Conservation (phyloP, 108 stramenopile species). For the Nitzschia palea region DNA sequence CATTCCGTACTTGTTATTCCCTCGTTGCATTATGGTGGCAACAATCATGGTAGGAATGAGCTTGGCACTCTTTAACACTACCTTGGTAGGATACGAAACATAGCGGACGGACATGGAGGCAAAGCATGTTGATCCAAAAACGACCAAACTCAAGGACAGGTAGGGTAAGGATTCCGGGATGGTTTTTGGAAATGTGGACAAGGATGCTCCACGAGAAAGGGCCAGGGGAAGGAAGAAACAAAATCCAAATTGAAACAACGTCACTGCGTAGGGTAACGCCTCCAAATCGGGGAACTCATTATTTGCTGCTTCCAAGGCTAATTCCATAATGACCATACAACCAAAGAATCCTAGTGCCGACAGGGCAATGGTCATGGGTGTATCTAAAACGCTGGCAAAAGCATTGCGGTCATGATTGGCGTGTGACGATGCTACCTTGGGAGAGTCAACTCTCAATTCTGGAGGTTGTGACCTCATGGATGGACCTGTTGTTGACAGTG, state of each 20-base stretch:
- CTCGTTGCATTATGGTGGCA: conserved; percentile 34
- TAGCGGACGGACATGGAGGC: conserved; percentile 51
- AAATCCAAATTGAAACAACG: conserved; percentile 67
- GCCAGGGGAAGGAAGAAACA: conserved; percentile 53
- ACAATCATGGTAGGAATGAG: conserved; percentile 77
- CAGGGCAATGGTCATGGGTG: background rate
- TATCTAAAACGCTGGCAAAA: too few relatives aligned
- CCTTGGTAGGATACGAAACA: conserved; percentile 72
- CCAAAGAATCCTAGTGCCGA: conserved; percentile 36
- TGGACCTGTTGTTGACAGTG: too few relatives aligned
- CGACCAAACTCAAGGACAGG: conserved; percentile 43
- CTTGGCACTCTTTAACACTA: conserved; percentile 66
- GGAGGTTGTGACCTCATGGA: too few relatives aligned
- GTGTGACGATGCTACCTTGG: too few relatives aligned
- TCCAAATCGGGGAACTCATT: conserved; percentile 44
- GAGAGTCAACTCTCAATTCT: too few relatives aligned
- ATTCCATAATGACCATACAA: conserved; percentile 61
- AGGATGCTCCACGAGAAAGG: conserved; percentile 29
- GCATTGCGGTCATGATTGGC: too few relatives aligned
- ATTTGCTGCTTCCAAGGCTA: conserved; percentile 59
- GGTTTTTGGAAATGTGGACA: conserved; percentile 48
- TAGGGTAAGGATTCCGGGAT: conserved; percentile 43
- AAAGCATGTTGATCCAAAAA: conserved; percentile 62
- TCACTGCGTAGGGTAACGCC: conserved; percentile 46
- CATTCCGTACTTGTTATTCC: conserved; percentile 26